Percentiles rank a stretch among this genome's conserved stretches.
Evolutionary conservation across 768 basidiomycete species (phyloP).

Genomic region (Suillus luteus): DNA sequence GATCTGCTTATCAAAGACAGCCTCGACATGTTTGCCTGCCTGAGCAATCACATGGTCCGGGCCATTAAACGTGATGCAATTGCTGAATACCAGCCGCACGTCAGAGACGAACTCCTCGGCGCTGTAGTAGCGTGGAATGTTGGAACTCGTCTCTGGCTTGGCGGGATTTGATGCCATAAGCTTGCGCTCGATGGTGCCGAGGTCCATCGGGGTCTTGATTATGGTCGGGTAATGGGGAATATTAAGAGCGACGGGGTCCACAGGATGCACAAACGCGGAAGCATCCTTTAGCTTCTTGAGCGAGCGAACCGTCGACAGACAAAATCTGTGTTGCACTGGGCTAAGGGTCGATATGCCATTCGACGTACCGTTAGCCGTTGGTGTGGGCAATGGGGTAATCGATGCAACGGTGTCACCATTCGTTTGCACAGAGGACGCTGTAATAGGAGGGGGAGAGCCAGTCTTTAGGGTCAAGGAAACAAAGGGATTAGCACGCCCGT

Average conservation of each 20-base stretch:
- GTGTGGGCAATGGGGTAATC: constrained; percentile 14
- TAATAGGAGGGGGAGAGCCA: constrained; percentile 72
- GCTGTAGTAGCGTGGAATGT: constrained; percentile 74
- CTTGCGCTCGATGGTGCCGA: constrained; percentile 90
- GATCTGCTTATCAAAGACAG: constrained; percentile 84
- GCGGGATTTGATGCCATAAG: constrained; percentile 74
- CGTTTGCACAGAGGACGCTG: constrained; percentile 38
- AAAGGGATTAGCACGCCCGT: constrained; percentile 53
- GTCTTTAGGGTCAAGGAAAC: constrained; percentile 51
- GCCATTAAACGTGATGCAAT: constrained; percentile 92
- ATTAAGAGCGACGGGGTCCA: constrained; percentile 81
- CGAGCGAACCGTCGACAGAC: constrained; percentile 71
- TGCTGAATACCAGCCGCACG: constrained; percentile 85
- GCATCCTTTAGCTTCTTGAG: constrained; percentile 89
- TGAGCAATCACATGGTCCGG: constrained; percentile 76
- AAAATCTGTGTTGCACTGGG: constrained; percentile 75
- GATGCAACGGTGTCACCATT: constrained; percentile 25
- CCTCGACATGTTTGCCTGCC: constrained; percentile 84
- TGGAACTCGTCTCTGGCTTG: constrained; percentile 70
- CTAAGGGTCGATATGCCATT: constrained; percentile 52
- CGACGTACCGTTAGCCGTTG: constrained; percentile 20
- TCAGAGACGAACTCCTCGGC: constrained; percentile 85
- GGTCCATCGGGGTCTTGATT: constrained; percentile 92
- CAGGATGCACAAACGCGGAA: constrained; percentile 78
- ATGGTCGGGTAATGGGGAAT: constrained; percentile 88